Evolutionary conservation across 768 basidiomycete species (phyloP), one percentile per base, ranked within the genome.

Genomic region (Agaricus blazei): DNA sequence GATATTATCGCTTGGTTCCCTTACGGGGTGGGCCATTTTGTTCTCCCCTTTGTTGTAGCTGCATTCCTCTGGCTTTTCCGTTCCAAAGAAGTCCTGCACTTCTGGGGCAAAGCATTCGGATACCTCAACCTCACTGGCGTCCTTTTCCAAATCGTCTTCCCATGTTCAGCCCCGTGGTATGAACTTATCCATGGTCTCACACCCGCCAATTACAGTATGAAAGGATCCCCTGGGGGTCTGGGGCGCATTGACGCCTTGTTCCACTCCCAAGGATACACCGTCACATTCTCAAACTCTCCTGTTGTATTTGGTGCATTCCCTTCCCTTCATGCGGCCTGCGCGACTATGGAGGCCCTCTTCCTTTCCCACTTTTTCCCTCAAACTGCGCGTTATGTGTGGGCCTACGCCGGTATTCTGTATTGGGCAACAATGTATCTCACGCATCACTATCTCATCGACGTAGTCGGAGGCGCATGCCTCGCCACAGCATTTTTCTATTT

Each of bases 401-500:
- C 71, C 1, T 99, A 98, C 70, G 86, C 85, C 2, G 84, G 82
- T 5, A 72, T 91, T 15, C 81, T 99, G 3, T 98, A 96, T 69
- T 99, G 97, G 97, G 87, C 91, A 9, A 98, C 96, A 24, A 98
- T 98, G 96, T 98, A 96, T 75, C 87, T 96, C 63, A 92, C 91
- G 3, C 93, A 97, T 70, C 96, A 98, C 74, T 98, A 98, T 76
- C 88, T 99, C 65, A 94, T 99, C 72, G 97, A 99, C 66, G 91
- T 98, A 66, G 91, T 93, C 48, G 90, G 86, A 9, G 97, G 97
- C 12, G 91, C 89, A 0, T 96, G 94, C 66, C 81, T 99, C 59
- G 88, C 95, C 46, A 86, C 88, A 37, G 79, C 81, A 19, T 86
- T 82, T 64, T 98, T 98, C 78, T 98, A 93, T 74, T 64, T 90